Conservation (phyloP, 495 filamentous ascomycete genomes). For the Penicillium alfredii region DNA sequence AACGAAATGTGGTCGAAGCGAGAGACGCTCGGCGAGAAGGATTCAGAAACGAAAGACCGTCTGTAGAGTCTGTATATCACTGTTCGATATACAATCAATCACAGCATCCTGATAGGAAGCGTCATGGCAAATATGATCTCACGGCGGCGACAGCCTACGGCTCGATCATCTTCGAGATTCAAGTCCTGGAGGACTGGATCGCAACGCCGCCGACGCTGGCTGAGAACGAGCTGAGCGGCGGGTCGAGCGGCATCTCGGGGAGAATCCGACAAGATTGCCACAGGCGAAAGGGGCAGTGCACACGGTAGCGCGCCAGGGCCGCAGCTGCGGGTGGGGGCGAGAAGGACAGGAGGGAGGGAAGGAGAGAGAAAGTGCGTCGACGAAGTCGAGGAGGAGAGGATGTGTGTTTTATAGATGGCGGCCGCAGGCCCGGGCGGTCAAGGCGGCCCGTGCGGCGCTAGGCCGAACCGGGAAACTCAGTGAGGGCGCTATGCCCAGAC, state of each 20-base stretch:
- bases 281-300: conserved; percentile 2
- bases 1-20: too few species aligned
- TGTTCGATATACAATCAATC: too few species aligned
- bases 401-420: conserved; percentile 3
- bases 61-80: too few species aligned
- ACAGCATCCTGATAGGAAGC: too few species aligned
- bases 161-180: conserved; percentile 1
- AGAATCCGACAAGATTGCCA: too few species aligned
- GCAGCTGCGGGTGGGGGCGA: conserved; percentile 5
- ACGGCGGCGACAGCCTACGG: too few species aligned
- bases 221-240: conserved; percentile 2
- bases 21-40: too few species aligned
- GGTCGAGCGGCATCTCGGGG: conserved; percentile 2
- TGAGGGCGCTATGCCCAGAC: conserved; percentile 2
- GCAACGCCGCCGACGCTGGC: conserved; percentile 1
- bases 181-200: conserved; percentile 3
- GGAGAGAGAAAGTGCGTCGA: conserved; percentile 5
- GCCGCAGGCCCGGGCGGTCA: conserved; percentile 1
- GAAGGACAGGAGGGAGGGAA: conserved; percentile 2
- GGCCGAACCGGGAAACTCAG: conserved; percentile 3
- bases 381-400: conserved; percentile 1
- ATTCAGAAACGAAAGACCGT: conserved; percentile 2
- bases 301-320: not conserved
- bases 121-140: too few species aligned
- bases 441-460: conserved; percentile 5